Evolutionary conservation across 1,284 basidiomycete species (phyloP), one percentile per base, ranked within the genome.

Genomic region (Coriolopsis trogii): DNA sequence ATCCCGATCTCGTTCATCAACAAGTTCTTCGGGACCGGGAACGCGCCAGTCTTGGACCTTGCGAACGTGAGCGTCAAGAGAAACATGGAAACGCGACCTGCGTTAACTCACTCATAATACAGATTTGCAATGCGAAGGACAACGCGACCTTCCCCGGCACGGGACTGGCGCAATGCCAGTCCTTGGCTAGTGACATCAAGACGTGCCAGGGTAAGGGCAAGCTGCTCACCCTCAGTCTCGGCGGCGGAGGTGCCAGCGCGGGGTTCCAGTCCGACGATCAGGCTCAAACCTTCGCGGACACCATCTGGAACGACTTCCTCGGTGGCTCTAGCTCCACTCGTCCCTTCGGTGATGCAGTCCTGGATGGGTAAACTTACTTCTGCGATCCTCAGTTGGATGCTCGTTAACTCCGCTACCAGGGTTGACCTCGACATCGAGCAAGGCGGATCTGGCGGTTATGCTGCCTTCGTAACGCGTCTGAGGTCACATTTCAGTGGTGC

Each of bases 371-470:
- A 55, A 75, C 63, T 3, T 21, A 20, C 13, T 41, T n/a, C n/a
- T n/a, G n/a, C n/a, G n/a, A n/a, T n/a, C n/a, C 33, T 20, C 34
- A 8, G 6, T 23, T 25, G 24, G 5, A 24, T 24, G 39, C 20
- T 49, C 7, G 16, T 28, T 26, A 16, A 23, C 6, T 37, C 15
- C 28, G 30, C 23, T 21, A 25, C 39, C n/a, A 86, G 84, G 15
- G 75, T 87, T 44, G 84, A 87, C 63, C 73, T 87, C 33, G 84
- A 86, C 63, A 85, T 87, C 60, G 84, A 87, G 67, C 75, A 77
- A 30, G 84, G 85, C 12, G 67, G 72, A n/a, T 75, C 76, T n/a
- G 69, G 70, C 16, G 72, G 76, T 30, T 86, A 85, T 64, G 73
- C 73, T 7, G 74, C 82, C 2, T 87, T 87, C 58, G 76, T 87